Conservation (phyloP, 2,329 filamentous ascomycete species). For the Atkinsonella hypoxylon region DNA sequence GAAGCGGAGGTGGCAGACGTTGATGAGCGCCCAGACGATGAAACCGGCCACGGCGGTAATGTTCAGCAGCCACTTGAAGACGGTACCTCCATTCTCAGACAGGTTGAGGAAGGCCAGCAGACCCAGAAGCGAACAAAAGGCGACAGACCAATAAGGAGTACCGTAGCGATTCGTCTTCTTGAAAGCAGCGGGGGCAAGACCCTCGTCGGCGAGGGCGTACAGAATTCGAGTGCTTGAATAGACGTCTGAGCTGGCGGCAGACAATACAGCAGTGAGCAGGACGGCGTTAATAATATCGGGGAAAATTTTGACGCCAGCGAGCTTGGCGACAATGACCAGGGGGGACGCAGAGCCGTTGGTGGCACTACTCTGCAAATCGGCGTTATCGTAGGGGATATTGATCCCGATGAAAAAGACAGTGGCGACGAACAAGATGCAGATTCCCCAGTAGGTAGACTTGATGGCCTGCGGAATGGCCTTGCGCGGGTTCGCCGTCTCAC, state of each 20-base stretch:
- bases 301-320: constrained; percentile 52
- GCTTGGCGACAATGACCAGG: constrained; percentile 46
- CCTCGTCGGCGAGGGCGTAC: constrained; percentile 51
- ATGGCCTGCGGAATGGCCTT: constrained; percentile 64
- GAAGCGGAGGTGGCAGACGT: constrained; percentile 52
- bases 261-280: constrained; percentile 65
- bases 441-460: constrained; percentile 63
- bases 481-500: constrained; percentile 60
- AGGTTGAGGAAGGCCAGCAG: constrained; percentile 58
- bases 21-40: constrained; percentile 59
- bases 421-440: constrained; percentile 55
- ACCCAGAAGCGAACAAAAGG: constrained; percentile 40
- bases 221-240: constrained; percentile 61
- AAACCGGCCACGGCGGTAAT: constrained; percentile 58
- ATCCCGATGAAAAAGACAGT: constrained; percentile 62
- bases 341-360: constrained; percentile 53
- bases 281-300: constrained; percentile 66
- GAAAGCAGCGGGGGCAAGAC: constrained; percentile 49
- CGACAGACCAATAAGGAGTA: constrained; percentile 52
- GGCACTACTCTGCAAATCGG: constrained; percentile 35
- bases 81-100: constrained; percentile 41
- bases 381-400: constrained; percentile 51
- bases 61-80: constrained; percentile 64
- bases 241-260: constrained; percentile 66
- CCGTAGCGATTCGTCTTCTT: constrained; percentile 47